Base-by-base conservation (phyloP, 1,284 basidiomycete species). In the Sanguinoderma infundibulare region DNA sequence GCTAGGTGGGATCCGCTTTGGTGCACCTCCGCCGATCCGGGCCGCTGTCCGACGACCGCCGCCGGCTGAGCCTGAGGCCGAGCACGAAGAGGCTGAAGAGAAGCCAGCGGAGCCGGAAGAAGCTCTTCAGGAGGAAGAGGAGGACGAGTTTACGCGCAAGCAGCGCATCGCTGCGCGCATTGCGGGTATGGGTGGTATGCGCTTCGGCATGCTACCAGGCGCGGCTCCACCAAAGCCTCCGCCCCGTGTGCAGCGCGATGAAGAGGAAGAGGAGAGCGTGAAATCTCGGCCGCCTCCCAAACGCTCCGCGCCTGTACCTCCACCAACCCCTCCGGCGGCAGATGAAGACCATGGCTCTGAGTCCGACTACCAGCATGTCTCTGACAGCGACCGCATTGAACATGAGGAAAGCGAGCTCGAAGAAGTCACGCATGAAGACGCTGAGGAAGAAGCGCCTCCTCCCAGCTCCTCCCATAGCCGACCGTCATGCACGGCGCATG, bases 131-230 rank as follows among this genome's bases (percentile, higher is more conserved):
- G 24, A 50, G 5, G 61, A 63, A 5, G 83, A 84, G 57, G 87
- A 89, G 63, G 86, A 86, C 52, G 89, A 91, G 67, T 78, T 77
- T 42, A 84, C 85, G n/a, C 78, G 90, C 47, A 89, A 86, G 73
- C 85, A 84, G 64, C 79, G 89, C 26, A 91, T 92, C 70, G 79
- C 89, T 12, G 82, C 87, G 22, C 87, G 87, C 72, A 74, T 92
- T 59, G 87, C 86, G 12, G 82, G 80, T 14, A 88, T 90, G 85
- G 91, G 91, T 39, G 91, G 90, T 5, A 87, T 91, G 86, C 81
- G 89, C 32, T 82, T 92, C 64, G 91, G 90, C 9, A 90, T 92
- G 87, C 70, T 90, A 65, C 89, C 77, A n/a, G 64, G 65, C 4
- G 52, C 67, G 32, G 63, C 65, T 17, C 59, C 72, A 26, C 63